phyloP scores from a whole-genome alignment of 2,329 filamentous ascomycete genomes.

The Penicillium sp. region DNA sequence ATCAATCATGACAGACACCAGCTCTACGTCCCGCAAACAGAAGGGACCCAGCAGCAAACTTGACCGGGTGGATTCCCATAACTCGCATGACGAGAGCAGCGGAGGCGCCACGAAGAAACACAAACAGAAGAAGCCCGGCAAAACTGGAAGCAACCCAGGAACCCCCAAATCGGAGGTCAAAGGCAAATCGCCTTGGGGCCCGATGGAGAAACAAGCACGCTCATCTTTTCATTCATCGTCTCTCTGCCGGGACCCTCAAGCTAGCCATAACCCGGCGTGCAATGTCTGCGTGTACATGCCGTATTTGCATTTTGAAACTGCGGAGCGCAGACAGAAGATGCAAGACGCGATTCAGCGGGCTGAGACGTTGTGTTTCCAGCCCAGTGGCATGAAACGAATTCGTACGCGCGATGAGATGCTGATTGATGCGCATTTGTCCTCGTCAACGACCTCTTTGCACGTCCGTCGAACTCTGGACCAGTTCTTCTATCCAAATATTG shows the following conservation, averaged over 20 bases:
- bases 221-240: slow-evolving; percentile 41
- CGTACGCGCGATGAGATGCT: slow-evolving; percentile 44
- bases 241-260: slow-evolving; percentile 41
- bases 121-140: slow-evolving; percentile 39
- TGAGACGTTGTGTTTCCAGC: slow-evolving; percentile 33
- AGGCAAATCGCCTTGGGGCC: slow-evolving; percentile 43
- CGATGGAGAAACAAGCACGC: slow-evolving; percentile 35
- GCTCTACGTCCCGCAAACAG: slow-evolving; percentile 34
- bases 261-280: slow-evolving; percentile 25
- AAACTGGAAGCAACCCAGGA: slow-evolving; percentile 30
- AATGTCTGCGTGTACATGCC: slow-evolving; percentile 62
- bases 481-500: slow-evolving; percentile 67
- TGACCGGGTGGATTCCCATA: slow-evolving; percentile 34
- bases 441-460: slow-evolving; percentile 53
- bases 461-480: slow-evolving; percentile 69
- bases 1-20: slow-evolving; percentile 22
- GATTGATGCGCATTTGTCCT: slow-evolving; percentile 46
- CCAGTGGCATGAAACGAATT: slow-evolving; percentile 37
- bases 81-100: slow-evolving; percentile 35
- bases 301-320: slow-evolving; percentile 69
- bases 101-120: slow-evolving; percentile 35
- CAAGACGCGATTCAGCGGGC: slow-evolving; percentile 57
- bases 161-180: slow-evolving; percentile 36
- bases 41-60: slow-evolving; percentile 35
- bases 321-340: slow-evolving; percentile 62